Conservation (phyloP, 2,329 filamentous ascomycete species). For the Elsinoe batatas region DNA sequence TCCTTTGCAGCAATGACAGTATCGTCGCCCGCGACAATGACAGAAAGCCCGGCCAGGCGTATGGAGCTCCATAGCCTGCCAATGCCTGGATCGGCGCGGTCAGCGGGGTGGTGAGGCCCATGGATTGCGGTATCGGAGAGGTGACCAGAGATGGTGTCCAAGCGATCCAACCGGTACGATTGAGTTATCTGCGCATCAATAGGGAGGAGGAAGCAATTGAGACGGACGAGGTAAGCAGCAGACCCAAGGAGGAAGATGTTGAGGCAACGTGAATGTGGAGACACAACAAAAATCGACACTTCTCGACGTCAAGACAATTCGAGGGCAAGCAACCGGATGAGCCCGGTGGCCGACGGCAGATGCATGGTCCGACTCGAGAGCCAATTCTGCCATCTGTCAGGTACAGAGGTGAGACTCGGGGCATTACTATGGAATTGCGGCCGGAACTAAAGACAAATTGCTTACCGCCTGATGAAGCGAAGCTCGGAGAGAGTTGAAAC, state of each 20-base stretch:
- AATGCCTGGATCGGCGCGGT: conserved; percentile 31
- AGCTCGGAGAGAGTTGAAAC: conserved; percentile 9
- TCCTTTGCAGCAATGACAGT: conserved; percentile 35
- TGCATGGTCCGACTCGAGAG: conserved; percentile 2
- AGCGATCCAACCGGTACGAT: background rate
- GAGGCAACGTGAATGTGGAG: conserved; percentile 6
- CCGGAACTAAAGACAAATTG: background rate
- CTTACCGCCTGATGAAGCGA: conserved; percentile 4
- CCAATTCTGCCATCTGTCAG: conserved; percentile 4
- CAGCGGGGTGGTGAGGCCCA: conserved; percentile 29
- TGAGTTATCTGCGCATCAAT: conserved; percentile 4
- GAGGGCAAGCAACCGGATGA: conserved; percentile 10
- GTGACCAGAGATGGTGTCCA: conserved; percentile 6
- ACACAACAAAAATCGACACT: conserved; percentile 9
- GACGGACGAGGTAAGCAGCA: background rate
- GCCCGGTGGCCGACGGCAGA: conserved; percentile 7
- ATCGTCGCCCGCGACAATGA: conserved; percentile 36
- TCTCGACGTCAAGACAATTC: conserved; percentile 12
- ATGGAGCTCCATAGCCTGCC: conserved; percentile 34
- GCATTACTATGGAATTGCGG: background rate
- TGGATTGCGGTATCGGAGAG: conserved; percentile 14
- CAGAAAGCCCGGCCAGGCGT: conserved; percentile 41
- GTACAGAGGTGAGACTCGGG: background rate
- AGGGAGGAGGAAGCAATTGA: conserved; percentile 12
- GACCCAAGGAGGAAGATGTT: background rate